Evolutionary conservation across 495 filamentous ascomycete genomes (phyloP), one percentile per base, ranked within the genome.

Genomic region (Xylaria intraflava): DNA sequence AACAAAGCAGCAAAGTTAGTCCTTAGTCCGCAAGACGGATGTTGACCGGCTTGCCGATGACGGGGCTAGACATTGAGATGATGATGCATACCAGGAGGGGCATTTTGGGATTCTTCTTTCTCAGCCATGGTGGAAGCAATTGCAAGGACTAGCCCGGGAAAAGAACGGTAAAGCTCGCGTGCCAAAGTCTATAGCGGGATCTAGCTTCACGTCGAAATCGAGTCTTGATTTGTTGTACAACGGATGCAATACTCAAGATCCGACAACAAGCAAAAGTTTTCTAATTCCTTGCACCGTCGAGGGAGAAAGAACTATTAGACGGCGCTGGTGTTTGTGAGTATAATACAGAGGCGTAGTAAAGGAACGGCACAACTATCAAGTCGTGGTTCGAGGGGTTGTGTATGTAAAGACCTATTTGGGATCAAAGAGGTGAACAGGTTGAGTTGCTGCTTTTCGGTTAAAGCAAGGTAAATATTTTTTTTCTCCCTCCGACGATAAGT

Each of bases 351-450:
- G 49, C 69, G 69, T 71, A 70, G 56, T 46, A 63, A 64, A 62
- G 59, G 66, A 53, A 67, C 66, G 60, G 35, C 47, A 61, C 54
- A 66, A 62, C 64, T 72, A 73, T 73, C 55, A 39, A 45, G 24
- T 58, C 47, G 36, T 43, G 52, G 44, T 27, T 43, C 20, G 30
- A 40, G 38, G 44, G 44, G 24, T n/a, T n/a, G n/a, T 14, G 45
- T 52, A 20, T 41, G 50, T 2, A 42, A 29, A 38, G 14, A 38
- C n/a, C n/a, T 40, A 40, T 57, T 20, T 53, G 47, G 58, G 51
- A 49, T 67, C n/a, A 65, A 72, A 69, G 57, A 57, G 63, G 48
- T 65, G 62, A 59, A 71, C 58, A 58, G 61, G 67, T 59, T 61
- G 65, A 38, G 43, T 36, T 33, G 41, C 27, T 53, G 20, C 14